phyloP scores from a whole-genome alignment of 768 basidiomycete species.

The Pholiota microspora region DNA sequence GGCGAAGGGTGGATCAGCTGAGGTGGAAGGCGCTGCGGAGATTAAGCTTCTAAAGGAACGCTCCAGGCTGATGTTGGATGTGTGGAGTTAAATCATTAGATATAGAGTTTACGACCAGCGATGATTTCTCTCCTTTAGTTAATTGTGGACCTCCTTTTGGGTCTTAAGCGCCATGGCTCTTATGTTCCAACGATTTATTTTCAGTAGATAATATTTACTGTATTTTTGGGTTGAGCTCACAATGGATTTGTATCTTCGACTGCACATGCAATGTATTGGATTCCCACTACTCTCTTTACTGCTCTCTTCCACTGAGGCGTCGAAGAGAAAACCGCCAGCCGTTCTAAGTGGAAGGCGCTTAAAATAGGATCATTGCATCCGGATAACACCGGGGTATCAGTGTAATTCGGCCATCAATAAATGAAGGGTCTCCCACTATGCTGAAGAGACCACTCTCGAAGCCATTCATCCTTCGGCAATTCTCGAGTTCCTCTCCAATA shows the following conservation, averaged over 20 bases:
- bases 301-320: no score
- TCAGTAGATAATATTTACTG: slow-evolving; percentile 1
- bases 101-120: slow-evolving; percentile 2
- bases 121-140: slow-evolving; percentile 1
- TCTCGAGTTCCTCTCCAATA: slow-evolving; percentile 26
- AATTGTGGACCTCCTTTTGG: neutral
- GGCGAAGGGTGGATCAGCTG: slow-evolving; percentile 87
- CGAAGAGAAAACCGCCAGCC: no score
- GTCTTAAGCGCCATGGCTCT: neutral
- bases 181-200: neutral
- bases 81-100: slow-evolving; percentile 63
- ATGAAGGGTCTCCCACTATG: slow-evolving; percentile 22
- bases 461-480: slow-evolving; percentile 25
- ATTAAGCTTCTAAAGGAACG: slow-evolving; percentile 95
- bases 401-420: neutral
- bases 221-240: neutral
- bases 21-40: slow-evolving; percentile 89
- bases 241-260: neutral
- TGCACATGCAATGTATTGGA: neutral
- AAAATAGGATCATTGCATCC: neutral
- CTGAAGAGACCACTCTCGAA: slow-evolving; percentile 32
- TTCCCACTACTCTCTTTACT: no score
- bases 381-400: no score
- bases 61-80: slow-evolving; percentile 82
- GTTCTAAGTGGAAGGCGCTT: neutral